Conservation (phyloP, 164 flowering plant species). For the Magnolia kwangsiensis region DNA sequence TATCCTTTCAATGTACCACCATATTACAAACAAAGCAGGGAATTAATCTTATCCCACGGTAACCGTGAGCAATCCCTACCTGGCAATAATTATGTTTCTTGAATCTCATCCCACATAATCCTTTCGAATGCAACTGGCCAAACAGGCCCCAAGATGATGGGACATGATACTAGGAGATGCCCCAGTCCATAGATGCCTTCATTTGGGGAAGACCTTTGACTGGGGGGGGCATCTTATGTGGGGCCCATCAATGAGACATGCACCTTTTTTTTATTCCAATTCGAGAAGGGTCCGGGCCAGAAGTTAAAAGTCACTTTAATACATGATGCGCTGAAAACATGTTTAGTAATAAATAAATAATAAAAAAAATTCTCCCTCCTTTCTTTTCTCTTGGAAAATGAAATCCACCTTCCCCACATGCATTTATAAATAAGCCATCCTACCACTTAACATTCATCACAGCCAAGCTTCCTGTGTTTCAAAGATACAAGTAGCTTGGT, state of each 20-base stretch:
- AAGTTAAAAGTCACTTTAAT: no score
- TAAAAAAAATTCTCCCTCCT: not conserved
- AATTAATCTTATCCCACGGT: no score
- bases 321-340: no score
- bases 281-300: not conserved
- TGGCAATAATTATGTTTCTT: no score
- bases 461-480: not conserved
- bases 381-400: not conserved
- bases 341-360: no score
- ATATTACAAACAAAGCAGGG: no score
- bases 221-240: not conserved
- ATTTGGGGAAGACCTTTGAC: not conserved
- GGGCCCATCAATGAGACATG: not conserved
- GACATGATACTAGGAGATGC: not conserved
- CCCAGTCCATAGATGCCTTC: not conserved
- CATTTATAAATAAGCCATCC: constrained; percentile 3
- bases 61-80: no score
- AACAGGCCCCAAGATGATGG: no score
- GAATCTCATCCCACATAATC: no score
- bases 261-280: not conserved
- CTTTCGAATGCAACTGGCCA: no score
- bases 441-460: not conserved
- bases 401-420: not conserved
- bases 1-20: no score
- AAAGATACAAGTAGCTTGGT: not conserved